A percentile compares a stretch with the other conserved stretches of the same genome.
Conservation (phyloP, 2,329 filamentous ascomycete species). For the Ophiostoma perfectum region DNA sequence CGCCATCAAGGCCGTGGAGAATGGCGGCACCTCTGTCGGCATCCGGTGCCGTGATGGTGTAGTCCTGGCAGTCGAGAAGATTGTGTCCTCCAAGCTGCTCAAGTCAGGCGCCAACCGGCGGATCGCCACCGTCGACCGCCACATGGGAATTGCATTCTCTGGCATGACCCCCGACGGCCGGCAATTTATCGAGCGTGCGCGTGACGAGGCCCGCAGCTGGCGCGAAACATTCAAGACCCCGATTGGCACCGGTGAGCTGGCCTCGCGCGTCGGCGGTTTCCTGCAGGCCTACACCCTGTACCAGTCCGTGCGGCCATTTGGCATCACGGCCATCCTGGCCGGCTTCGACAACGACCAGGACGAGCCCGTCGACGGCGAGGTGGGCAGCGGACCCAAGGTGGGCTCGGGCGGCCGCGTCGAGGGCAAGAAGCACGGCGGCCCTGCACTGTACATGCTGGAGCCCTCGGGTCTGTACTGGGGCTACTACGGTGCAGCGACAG, state of each 20-base stretch:
- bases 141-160: conserved; percentile 88
- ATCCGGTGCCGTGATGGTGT: conserved; percentile 97
- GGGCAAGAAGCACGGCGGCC: conserved; percentile 75
- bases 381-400: conserved; percentile 70
- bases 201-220: conserved; percentile 90
- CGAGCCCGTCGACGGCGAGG: conserved; percentile 80
- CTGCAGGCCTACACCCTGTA: conserved; percentile 97
- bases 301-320: conserved; percentile 92
- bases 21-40: conserved; percentile 90
- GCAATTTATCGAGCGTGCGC: conserved; percentile 89
- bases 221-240: conserved; percentile 90
- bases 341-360: conserved; percentile 90
- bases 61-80: conserved; percentile 93
- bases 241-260: conserved; percentile 81
- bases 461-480: conserved; percentile 97
- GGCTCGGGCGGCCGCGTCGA: conserved; percentile 78
- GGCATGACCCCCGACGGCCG: conserved; percentile 91
- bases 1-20: conserved; percentile 96
- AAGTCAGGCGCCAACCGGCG: conserved; percentile 95
- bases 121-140: conserved; percentile 89
- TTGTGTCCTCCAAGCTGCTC: conserved; percentile 89
- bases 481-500: conserved; percentile 95
- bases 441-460: conserved; percentile 98
- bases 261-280: conserved; percentile 90
- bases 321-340: conserved; percentile 88